Percentiles rank a stretch among this genome's conserved stretches.
These are phyloP conservation scores for Escovopsis sp. DNA, from an alignment of 2,329 filamentous ascomycete species.

Conservation along the genomic window DNA sequence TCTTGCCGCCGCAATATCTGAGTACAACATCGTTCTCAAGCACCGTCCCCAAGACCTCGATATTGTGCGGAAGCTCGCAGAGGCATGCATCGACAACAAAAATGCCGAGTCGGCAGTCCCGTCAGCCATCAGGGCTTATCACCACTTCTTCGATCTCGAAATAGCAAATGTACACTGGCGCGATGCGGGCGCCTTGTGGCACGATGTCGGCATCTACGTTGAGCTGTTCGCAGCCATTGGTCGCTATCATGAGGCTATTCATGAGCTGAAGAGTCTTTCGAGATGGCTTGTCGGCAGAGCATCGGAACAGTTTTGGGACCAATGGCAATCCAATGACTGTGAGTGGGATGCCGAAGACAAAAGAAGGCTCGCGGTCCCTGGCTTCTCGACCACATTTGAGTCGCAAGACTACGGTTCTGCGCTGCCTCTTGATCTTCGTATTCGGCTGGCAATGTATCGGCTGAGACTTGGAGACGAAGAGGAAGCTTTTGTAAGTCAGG, in stretches of 20 bases:
- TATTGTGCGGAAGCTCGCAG: slow-evolving; percentile 39
- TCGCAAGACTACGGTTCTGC: slow-evolving; percentile 52
- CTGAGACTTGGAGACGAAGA: slow-evolving; percentile 50
- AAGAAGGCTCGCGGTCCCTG: slow-evolving; percentile 47
- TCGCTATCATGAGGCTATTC: slow-evolving; percentile 50
- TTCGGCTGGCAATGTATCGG: slow-evolving; percentile 75
- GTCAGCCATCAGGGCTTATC: slow-evolving; percentile 34
- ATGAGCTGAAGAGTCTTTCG: slow-evolving; percentile 54
- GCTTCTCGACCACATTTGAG: slow-evolving; percentile 43
- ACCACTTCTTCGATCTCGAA: slow-evolving; percentile 29
- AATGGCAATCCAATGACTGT: slow-evolving; percentile 56
- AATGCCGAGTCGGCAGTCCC: slow-evolving; percentile 24
- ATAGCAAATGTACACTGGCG: slow-evolving; percentile 17
- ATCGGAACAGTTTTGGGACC: slow-evolving; percentile 65
- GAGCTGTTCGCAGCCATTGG: slow-evolving; percentile 59
- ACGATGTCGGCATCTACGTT: slow-evolving; percentile 71
- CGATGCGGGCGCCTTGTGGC: slow-evolving; percentile 46
- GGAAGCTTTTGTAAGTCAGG: slow-evolving; percentile 55
- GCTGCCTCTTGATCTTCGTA: slow-evolving; percentile 67
- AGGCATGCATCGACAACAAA: slow-evolving; percentile 39
- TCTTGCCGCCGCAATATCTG: slow-evolving; percentile 35
- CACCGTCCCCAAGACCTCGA: slow-evolving; percentile 38
- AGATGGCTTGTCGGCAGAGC: slow-evolving; percentile 71
- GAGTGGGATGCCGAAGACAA: slow-evolving; percentile 73
- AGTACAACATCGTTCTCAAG: slow-evolving; percentile 41